Evolutionary conservation across 495 filamentous ascomycete genomes (phyloP), one percentile per base, ranked within the genome.

Genomic region (Aspergillus bridgeri): DNA sequence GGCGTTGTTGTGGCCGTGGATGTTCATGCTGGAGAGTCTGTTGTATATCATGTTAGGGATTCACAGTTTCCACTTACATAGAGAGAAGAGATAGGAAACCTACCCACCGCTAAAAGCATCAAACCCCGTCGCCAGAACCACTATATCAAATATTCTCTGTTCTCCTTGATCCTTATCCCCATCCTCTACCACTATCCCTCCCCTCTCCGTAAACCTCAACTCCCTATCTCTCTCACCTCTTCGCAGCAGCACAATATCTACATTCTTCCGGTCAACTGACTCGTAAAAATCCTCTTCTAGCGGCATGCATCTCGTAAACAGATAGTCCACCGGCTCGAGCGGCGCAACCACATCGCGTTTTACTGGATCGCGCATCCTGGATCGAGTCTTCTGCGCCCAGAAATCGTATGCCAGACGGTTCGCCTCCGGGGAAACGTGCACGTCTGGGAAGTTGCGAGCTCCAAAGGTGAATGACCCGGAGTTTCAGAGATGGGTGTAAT

Each of bases 211-310:
- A 19, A 86, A 65, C 29, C 29, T 6, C 22, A 71, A 72, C 4
- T 59, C 60, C 44, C 86, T 79, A 0, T 76, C 73, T 51, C 77
- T n/a, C n/a, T n/a, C n/a, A n/a, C 78, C 0, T 65, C 43, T 2
- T 74, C 71, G 52, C n/a, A 80, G 71, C 60, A 80, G 64, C 22
- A 85, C 68, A 5, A 86, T 48, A 25, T 81, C 71, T 21, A 86
- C 81, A 59, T 80, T 81, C 0, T 73, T 66, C 42, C 67, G 59
- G 54, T 85, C 79, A 65, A 86, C 76, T 29, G 72, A 68, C 59
- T 85, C 82, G 58, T 79, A 85, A 65, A 80, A 86, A 48, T 79
- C 69, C 21, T 71, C 58, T 55, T 85, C 81, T 3, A 86, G 69
- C 5, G 71, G 78, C 5, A 76, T 74, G 0, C 83, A 71, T 62